Evolutionary conservation across 257 asterid species (phyloP).

Genomic region (Gentiana macrophylla): DNA sequence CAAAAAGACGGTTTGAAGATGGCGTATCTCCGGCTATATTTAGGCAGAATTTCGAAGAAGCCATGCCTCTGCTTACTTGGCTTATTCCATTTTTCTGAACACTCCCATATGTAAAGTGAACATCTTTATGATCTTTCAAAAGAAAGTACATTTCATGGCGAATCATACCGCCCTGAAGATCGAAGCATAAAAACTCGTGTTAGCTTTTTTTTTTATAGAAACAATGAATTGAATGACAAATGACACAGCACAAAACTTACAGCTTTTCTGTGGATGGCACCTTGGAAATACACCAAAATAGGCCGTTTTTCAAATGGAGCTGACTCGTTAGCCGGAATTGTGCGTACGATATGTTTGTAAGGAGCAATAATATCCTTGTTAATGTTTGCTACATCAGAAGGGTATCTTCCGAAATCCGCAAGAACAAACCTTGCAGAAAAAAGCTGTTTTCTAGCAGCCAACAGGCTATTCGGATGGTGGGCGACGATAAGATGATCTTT

Average conservation of each 20-base stretch:
- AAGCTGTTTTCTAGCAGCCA: constrained; percentile 45
- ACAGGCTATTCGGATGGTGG: constrained; percentile 79
- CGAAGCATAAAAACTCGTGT: constrained; percentile 1
- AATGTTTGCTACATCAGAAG: constrained; percentile 44
- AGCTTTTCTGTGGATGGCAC: constrained; percentile 75
- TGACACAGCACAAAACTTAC: constrained; percentile 32
- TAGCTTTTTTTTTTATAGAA: not conserved
- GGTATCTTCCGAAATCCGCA: constrained; percentile 72
- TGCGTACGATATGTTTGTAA: constrained; percentile 71
- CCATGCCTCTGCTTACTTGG: constrained; percentile 63
- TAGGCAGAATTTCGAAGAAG: constrained; percentile 67
- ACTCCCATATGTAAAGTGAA: constrained; percentile 61
- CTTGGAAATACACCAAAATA: constrained; percentile 56
- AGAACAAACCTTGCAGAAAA: constrained; percentile 62
- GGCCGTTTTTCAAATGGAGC: constrained; percentile 38
- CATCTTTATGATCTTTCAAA: constrained; percentile 54
- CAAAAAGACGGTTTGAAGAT: constrained; percentile 81
- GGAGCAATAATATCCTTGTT: constrained; percentile 83
- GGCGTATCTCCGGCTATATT: constrained; percentile 92
- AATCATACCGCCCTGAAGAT: constrained; percentile 58
- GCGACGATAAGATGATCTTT: constrained; percentile 66
- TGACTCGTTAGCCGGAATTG: constrained; percentile 25
- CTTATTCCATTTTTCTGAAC: constrained; percentile 39
- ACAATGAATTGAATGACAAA: not conserved
- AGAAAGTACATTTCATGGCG: constrained; percentile 65